Evolutionary conservation across 306 rosid genomes (phyloP).

Genomic region (Echinosophora koreensis): DNA sequence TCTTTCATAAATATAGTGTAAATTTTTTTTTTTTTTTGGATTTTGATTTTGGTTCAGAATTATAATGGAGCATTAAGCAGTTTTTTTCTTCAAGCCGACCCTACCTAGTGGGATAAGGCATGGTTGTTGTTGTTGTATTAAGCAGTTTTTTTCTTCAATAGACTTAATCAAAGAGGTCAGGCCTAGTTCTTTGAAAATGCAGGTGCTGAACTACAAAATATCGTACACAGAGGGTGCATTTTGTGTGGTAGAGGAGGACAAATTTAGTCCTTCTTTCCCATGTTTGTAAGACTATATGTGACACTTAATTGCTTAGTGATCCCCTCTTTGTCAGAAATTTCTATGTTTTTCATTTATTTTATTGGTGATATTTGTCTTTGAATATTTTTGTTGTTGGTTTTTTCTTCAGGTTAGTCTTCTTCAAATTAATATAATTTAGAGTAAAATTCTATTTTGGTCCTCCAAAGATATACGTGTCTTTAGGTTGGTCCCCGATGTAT

Average conservation of each 20-base stretch:
- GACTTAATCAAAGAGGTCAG: neutral
- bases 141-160: neutral
- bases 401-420: neutral
- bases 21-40: neutral
- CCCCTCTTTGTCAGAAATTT: slow-evolving; percentile 22
- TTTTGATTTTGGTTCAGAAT: neutral
- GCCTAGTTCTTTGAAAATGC: slow-evolving; percentile 37
- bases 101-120: too few relatives aligned
- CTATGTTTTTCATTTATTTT: neutral
- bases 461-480: neutral
- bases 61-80: neutral
- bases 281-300: slow-evolving; percentile 28
- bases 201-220: slow-evolving; percentile 35
- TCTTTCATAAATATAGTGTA: neutral
- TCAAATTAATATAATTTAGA: slow-evolving; percentile 25
- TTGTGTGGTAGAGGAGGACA: slow-evolving; percentile 18
- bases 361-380: neutral
- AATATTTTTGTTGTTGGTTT: slow-evolving; percentile 16
- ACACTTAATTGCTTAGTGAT: slow-evolving; percentile 15
- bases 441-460: slow-evolving; percentile 29
- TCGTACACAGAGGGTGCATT: slow-evolving; percentile 7
- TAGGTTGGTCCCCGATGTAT: slow-evolving; percentile 24
- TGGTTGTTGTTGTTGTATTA: too few relatives aligned
- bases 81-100: neutral
- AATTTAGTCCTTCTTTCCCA: neutral